Evolutionary conservation across 2,329 filamentous ascomycete genomes (phyloP).

Genomic region (Trichoderma sp.): DNA sequence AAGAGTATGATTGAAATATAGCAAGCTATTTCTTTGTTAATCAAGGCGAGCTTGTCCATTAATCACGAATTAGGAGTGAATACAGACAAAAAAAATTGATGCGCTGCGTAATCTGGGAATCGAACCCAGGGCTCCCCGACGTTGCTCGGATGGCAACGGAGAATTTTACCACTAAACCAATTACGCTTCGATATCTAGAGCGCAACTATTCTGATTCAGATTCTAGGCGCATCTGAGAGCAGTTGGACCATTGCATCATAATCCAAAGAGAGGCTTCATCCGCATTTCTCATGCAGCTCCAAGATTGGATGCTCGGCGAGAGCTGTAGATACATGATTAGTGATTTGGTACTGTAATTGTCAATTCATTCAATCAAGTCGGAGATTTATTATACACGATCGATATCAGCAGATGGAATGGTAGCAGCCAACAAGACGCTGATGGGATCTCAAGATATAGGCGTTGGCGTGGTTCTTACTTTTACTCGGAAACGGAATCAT

Average conservation of each 20-base stretch:
- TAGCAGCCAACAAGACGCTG: not conserved
- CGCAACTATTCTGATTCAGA: not conserved
- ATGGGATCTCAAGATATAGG: not conserved
- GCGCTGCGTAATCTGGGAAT: conserved; percentile 32
- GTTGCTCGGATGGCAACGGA: conserved; percentile 32
- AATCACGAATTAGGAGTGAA: not conserved
- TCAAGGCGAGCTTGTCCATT: not conserved
- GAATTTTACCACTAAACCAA: conserved; percentile 34
- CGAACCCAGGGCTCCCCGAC: conserved; percentile 32
- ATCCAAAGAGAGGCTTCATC: not conserved
- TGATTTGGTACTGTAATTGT: not conserved
- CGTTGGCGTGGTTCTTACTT: not conserved
- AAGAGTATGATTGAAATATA: not conserved
- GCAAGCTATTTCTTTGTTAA: not conserved
- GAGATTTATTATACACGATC: too few relatives aligned
- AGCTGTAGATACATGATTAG: not conserved
- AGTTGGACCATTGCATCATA: not conserved
- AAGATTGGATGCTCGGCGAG: not conserved
- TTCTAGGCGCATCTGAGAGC: not conserved
- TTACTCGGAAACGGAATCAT: not conserved
- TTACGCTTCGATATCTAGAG: conserved; percentile 26
- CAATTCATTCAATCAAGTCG: not conserved
- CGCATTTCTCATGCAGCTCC: not conserved
- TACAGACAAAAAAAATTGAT: not conserved
- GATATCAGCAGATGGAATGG: too few relatives aligned